Evolutionary conservation across 73 alveolate genomes (phyloP), one percentile per base, ranked within the genome.

Genomic region (Loxodes magnus): DNA sequence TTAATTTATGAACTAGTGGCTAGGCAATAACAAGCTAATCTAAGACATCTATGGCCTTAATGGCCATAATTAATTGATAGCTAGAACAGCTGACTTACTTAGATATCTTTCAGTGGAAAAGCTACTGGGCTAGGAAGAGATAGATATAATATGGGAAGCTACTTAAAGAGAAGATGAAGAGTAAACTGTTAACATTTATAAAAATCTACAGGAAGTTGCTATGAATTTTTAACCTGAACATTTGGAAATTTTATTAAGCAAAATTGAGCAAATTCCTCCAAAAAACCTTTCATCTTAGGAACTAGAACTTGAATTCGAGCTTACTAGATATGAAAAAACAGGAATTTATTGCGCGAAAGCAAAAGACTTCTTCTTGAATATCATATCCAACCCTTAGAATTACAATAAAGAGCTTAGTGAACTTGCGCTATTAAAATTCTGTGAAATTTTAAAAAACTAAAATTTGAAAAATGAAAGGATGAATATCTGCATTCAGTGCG

Each of bases 21-120:
- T 81, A 20, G 71, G 61, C 15, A 74, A 77, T 15, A 62, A 79
- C 21, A 55, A 58, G 27, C 71, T 86, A 24, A 54, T 86, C 28
- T 59, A 54, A 23, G 61, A 67, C 36, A 57, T 86, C 0, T 86
- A 72, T 58, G 81, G 78, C 26, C 44, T 36, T 0, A 57, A 67
- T 22, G 74, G 72, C 19, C 69, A 68, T 34, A 84, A 77, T 7
- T 78, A 86, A 51, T 55, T 86, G 17, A 83, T 86, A 2, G 64
- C 75, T 43, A 74, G 93, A 42, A 29, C 90, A 16, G 79, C 65
- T 15, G 90, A 81, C 20, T 50, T 86, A 28, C 55, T 86, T 19
- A 81, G 67, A 43, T 66, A 81, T 16, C 35, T 86, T 20, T 31
- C 84, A 0, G 56, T 41, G 12, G 71, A 64, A 35, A 79, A 77